These are phyloP conservation scores for Arthrobotrys sphaeroides DNA, from an alignment of 2,329 filamentous ascomycete species.

Conservation along the genomic window DNA sequence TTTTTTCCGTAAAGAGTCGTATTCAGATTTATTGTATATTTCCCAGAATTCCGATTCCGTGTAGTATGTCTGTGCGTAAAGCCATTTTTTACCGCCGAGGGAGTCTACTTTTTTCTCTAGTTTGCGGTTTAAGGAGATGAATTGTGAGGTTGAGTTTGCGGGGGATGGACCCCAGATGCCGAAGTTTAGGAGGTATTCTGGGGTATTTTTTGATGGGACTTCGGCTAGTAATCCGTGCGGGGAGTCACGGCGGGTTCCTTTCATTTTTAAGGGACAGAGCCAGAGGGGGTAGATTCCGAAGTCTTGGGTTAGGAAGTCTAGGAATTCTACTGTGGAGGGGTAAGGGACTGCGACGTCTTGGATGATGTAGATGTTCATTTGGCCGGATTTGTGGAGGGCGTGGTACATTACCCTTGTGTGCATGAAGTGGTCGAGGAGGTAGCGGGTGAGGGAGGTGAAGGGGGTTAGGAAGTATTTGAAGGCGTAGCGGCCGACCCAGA, in stretches of 20 bases:
- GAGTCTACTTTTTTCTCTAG: slow-evolving; percentile 70
- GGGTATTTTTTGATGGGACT: slow-evolving; percentile 53
- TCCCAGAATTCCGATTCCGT: slow-evolving; percentile 74
- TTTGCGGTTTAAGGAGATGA: slow-evolving; percentile 70
- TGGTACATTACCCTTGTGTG: slow-evolving; percentile 73
- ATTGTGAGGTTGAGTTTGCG: slow-evolving; percentile 62
- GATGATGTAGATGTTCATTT: slow-evolving; percentile 63
- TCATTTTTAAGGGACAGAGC: slow-evolving; percentile 67
- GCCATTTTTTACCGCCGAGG: slow-evolving; percentile 73
- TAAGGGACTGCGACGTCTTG: slow-evolving; percentile 53
- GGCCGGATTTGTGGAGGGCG: slow-evolving; percentile 71
- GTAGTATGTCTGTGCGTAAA: slow-evolving; percentile 76
- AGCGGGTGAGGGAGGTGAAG: slow-evolving; percentile 72
- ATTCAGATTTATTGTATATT: slow-evolving; percentile 70
- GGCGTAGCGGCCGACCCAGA: slow-evolving; percentile 73
- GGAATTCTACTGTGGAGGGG: slow-evolving; percentile 28
- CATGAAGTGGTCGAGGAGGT: slow-evolving; percentile 70
- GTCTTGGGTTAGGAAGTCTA: slow-evolving; percentile 63
- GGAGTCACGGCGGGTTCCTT: slow-evolving; percentile 62
- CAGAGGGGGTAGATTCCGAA: slow-evolving; percentile 68
- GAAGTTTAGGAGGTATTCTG: slow-evolving; percentile 68
- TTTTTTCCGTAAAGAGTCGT: slow-evolving; percentile 68
- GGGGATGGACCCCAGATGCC: slow-evolving; percentile 69
- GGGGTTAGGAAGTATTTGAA: slow-evolving; percentile 73
- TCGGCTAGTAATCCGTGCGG: slow-evolving; percentile 65